Base-by-base conservation (phyloP, 768 basidiomycete species). In the Tulasnella sp. region DNA sequence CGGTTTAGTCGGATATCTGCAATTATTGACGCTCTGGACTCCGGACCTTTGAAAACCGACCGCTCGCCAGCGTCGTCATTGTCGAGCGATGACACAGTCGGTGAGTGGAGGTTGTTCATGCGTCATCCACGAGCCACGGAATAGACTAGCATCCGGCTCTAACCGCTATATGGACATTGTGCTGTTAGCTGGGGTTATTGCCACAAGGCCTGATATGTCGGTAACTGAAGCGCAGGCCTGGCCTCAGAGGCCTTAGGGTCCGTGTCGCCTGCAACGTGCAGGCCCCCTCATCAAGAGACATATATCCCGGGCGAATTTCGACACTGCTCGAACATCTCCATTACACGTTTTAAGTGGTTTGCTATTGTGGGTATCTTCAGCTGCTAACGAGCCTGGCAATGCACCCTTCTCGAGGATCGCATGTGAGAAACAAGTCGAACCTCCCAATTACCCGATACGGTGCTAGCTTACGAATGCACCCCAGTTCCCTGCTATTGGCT, bases 231-330 rank as follows among this genome's bases (percentile, higher is more conserved):
- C 62, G 16, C 62, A 68, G 62, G 62, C 62, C 62, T 68, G 62
- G 62, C 62, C 62, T 68, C 62, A 10, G 62, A 68, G 62, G 62
- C 62, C 62, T 68, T 68, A 68, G 62, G 62, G 62, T 68, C 62
- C 62, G 62, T 68, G 62, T 68, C 62, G 62, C 62, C 27, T 68
- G 62, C 62, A 68, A 68, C 62, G 62, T 68, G 62, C 62, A 36
- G 62, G 31, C 62, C 62, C 62, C 62, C 27, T 68, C 62, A 68
- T 27, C 62, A 68, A 68, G 34, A 68, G 62, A 68, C 62, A 36
- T 52, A 24, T 52, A 34, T 12, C 62, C 62, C 62, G 62, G 62
- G 62, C 62, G 16, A 68, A 27, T 68, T 8, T 68, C 62, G 62
- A 68, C 62, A 68, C 34, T 36, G 62, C 62, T 68, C 62, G 34